Percentiles rank a stretch among this genome's conserved stretches.
These are phyloP conservation scores for Cephalotrichum gorgonifer DNA, from an alignment of 2,329 filamentous ascomycete genomes.

Conservation along the genomic window DNA sequence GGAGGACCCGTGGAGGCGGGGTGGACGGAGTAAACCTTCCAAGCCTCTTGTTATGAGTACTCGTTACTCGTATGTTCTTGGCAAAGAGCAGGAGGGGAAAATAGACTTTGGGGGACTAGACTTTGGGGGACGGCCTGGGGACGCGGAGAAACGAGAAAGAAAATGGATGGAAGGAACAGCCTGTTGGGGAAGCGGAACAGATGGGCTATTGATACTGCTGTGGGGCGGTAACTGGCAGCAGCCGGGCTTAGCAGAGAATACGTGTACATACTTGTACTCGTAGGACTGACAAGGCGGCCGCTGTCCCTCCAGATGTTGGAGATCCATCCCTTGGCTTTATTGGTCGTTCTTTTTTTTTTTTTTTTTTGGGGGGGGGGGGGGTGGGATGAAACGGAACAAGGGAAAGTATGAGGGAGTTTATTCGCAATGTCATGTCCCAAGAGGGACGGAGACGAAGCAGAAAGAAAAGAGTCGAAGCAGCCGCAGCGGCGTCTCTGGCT, in stretches of 20 bases:
- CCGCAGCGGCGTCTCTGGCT: too few species aligned
- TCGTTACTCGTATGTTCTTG: not conserved
- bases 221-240: not conserved
- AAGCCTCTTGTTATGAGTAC: too few species aligned
- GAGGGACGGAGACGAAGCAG: not conserved
- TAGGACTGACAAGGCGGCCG: too few species aligned
- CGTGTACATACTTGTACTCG: too few species aligned
- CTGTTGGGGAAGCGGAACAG: not conserved
- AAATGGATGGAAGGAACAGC: not conserved
- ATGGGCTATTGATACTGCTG: not conserved
- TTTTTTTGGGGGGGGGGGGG: too few species aligned
- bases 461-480: not conserved
- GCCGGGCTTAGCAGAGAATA: too few species aligned
- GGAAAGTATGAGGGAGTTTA: not conserved
- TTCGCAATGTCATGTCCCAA: not conserved
- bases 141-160: not conserved
- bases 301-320: not conserved
- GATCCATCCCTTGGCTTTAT: not conserved
- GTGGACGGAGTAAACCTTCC: not conserved
- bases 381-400: not conserved
- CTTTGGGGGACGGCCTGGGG: not conserved
- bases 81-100: not conserved
- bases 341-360: too few species aligned
- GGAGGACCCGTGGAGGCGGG: not conserved
- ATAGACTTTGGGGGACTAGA: not conserved